Conservation (phyloP, 1,284 basidiomycete species). For the Coniferiporia weirii region DNA sequence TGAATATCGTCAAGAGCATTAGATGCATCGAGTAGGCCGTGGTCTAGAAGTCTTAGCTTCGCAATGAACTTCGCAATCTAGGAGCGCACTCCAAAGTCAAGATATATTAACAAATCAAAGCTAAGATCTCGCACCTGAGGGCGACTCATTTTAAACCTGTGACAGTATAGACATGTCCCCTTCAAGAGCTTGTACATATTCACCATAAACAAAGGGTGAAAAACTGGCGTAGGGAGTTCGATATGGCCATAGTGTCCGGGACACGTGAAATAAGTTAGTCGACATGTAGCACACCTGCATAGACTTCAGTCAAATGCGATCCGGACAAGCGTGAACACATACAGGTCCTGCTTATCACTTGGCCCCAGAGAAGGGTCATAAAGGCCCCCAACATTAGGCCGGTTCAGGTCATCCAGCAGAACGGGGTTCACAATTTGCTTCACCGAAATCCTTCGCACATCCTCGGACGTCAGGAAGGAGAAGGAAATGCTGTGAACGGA, state of each 20-base stretch:
- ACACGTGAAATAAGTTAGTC: conserved; percentile 87
- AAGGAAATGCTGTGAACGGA: conserved; percentile 87
- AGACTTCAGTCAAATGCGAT: neutral
- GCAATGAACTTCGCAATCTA: conserved; percentile 63
- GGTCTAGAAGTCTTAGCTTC: conserved; percentile 86
- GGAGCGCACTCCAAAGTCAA: conserved; percentile 5
- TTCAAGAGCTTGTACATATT: conserved; percentile 89
- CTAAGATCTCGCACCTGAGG: conserved; percentile 54
- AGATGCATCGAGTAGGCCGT: conserved; percentile 83
- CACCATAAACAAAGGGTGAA: conserved; percentile 94
- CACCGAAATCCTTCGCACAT: conserved; percentile 91
- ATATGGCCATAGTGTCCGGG: conserved; percentile 99
- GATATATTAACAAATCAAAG: neutral
- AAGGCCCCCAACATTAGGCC: conserved; percentile 88
- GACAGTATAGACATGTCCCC: conserved; percentile 93
- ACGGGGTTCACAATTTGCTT: conserved; percentile 94
- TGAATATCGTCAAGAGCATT: conserved; percentile 67
- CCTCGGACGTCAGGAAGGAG: conserved; percentile 89
- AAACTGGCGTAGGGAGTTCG: conserved; percentile 92
- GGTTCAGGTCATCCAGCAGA: conserved; percentile 90
- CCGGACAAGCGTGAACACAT: conserved; percentile 31
- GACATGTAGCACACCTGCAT: conserved; percentile 90
- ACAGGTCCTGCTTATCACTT: conserved; percentile 84
- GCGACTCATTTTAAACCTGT: conserved; percentile 82
- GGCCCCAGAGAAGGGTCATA: conserved; percentile 97